phyloP scores from a whole-genome alignment of 169 alveolate genomes.

The Toxoplasma gondii region DNA sequence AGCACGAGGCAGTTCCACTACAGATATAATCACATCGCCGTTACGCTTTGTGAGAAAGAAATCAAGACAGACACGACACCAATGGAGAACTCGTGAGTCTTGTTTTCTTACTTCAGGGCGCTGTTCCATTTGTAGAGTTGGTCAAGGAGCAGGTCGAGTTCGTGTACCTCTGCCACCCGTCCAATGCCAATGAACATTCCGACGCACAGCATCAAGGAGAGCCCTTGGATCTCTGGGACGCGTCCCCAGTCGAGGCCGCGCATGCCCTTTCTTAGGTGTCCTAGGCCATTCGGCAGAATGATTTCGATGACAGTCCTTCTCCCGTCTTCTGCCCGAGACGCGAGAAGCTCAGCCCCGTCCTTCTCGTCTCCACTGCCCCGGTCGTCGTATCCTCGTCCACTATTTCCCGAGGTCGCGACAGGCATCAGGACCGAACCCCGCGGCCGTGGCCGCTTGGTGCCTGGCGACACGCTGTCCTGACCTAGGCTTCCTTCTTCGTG shows the following conservation, averaged over 20 bases:
- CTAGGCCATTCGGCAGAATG: slow-evolving; percentile 11
- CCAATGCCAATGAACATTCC: neutral
- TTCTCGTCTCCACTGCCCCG: neutral
- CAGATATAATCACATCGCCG: too few relatives aligned
- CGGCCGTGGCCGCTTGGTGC: neutral
- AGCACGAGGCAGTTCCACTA: too few relatives aligned
- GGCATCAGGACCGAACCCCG: neutral
- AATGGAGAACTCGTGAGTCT: too few relatives aligned
- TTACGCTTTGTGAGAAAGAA: too few relatives aligned
- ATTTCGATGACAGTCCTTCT: neutral
- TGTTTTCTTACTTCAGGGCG: slow-evolving; percentile 5
- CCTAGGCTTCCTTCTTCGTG: neutral
- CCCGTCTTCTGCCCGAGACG: neutral
- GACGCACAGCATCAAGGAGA: neutral
- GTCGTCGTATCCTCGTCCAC: neutral
- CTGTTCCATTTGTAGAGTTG: neutral
- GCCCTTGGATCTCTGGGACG: neutral
- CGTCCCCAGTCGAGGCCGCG: slow-evolving; percentile 9
- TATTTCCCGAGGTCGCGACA: neutral
- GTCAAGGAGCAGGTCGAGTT: neutral
- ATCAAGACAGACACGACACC: too few relatives aligned
- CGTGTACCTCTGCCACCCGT: neutral
- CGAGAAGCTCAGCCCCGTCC: neutral
- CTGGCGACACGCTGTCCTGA: neutral
- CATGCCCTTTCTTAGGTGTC: neutral